Conservation (phyloP, 345 rosid species). For the Laguncularia racemosa region DNA sequence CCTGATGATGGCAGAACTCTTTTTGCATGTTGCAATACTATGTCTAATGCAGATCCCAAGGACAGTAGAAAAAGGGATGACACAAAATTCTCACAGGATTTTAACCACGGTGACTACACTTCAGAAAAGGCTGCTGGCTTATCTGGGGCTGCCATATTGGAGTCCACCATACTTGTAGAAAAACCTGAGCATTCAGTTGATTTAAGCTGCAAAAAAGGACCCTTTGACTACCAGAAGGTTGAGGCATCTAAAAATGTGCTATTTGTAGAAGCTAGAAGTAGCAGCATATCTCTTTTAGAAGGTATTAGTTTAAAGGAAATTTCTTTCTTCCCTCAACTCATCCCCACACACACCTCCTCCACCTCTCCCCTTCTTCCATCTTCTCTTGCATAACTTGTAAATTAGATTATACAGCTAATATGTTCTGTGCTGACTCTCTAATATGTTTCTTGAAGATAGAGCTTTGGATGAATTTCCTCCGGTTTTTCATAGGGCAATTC, state of each 20-base stretch:
- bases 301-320: too few species aligned
- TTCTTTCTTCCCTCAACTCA: too few species aligned
- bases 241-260: slow-evolving; percentile 14
- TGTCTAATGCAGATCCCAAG: slow-evolving; percentile 14
- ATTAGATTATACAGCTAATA: too few species aligned
- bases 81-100: slow-evolving; percentile 14
- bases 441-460: slow-evolving; percentile 24
- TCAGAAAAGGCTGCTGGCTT: slow-evolving; percentile 15
- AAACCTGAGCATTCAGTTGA: slow-evolving; percentile 26
- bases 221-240: slow-evolving; percentile 26
- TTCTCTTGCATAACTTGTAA: slow-evolving; percentile 12
- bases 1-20: slow-evolving; percentile 9
- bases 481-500: slow-evolving; percentile 21
- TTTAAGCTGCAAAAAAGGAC: slow-evolving; percentile 49
- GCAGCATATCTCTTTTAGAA: too few species aligned
- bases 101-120: slow-evolving; percentile 14
- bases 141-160: slow-evolving; percentile 9
- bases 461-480: slow-evolving; percentile 35
- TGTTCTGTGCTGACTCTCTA: slow-evolving; percentile 16
- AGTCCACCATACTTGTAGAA: slow-evolving; percentile 11
- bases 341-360: too few species aligned
- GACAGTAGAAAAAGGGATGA: slow-evolving; percentile 12
- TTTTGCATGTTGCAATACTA: slow-evolving; percentile 12
- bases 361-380: background rate
- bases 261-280: too few species aligned